Conservation (phyloP, 2,329 filamentous ascomycete species). For the Penicillium olsonii region DNA sequence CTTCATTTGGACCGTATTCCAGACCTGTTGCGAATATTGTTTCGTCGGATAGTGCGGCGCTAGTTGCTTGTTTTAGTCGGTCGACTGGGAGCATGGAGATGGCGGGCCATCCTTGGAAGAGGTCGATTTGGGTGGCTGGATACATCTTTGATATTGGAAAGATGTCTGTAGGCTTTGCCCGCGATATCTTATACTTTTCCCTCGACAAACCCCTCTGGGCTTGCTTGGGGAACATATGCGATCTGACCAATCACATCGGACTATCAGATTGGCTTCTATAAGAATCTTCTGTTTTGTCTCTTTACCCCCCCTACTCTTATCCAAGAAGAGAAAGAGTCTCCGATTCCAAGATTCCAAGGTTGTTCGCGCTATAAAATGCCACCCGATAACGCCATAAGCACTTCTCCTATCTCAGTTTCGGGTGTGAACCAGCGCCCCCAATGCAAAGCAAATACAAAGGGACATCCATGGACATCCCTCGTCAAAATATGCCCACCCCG, state of each 20-base stretch:
- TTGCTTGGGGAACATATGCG: slow-evolving; percentile 7
- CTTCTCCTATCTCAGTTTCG: neutral
- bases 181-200: neutral
- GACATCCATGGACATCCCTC: neutral
- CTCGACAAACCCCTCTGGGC: neutral
- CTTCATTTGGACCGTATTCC: slow-evolving; percentile 74
- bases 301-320: neutral
- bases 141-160: neutral
- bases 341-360: too few species aligned
- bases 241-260: slow-evolving; percentile 4
- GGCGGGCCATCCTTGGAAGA: slow-evolving; percentile 47
- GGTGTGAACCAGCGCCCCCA: slow-evolving; percentile 9
- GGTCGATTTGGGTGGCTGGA: slow-evolving; percentile 34
- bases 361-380: neutral
- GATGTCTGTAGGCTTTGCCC: neutral
- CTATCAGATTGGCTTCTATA: neutral
- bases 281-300: neutral
- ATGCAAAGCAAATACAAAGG: slow-evolving; percentile 9
- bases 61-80: slow-evolving; percentile 61
- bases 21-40: slow-evolving; percentile 61
- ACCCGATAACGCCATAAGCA: slow-evolving; percentile 5
- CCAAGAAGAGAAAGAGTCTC: neutral
- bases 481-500: neutral
- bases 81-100: slow-evolving; percentile 64
- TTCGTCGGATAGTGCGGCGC: slow-evolving; percentile 61